Evolutionary conservation across 2,329 filamentous ascomycete genomes (phyloP), one percentile per base, ranked within the genome.

Genomic region (Penicillium concentricum): DNA sequence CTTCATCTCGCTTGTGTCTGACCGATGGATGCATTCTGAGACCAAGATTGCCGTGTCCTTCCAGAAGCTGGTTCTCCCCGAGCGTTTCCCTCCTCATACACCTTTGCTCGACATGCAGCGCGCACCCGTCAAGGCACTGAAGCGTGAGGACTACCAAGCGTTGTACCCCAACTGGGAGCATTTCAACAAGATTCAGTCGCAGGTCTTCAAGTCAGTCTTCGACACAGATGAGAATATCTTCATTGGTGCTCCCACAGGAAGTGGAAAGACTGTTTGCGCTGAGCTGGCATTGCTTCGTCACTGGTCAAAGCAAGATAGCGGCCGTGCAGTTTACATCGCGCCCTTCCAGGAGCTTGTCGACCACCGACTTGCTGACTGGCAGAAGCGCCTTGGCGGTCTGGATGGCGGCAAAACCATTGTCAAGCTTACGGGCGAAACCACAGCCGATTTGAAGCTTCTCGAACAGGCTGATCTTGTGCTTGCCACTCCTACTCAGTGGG

Each of bases 11-110:
- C 85, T 99, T 38, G 79, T 97, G 20, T 97, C 93, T 4, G 94
- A 99, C 74, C 84, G 94, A 65, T 99, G 94, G 94, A 97, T 99
- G 91, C 91, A 96, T 72, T 91, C 93, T 0, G 92, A 99, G 77
- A 96, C 92, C 1, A 92, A 92, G 71, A 80, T 99, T 52, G 89
- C 93, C 0, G 89, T 99, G 2, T 93, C 92, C 0, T 97, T 99
- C 79, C 90, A 96, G 72, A 97, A 97, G 73, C 82, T 99, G 28
- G 89, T 96, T 42, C 82, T 99, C 5, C 94, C 94, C 0, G 93
- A 97, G 73, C 94, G 94, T 69, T 99, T 99, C 74, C 92, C 92
- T 30, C 87, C 94, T 39, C 93, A 96, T 70, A 99, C 94, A 0
- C 92, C 91, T 60, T 82, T 97, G 43, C 83, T 97, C 22, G 92